Conservation (phyloP, 495 filamentous ascomycete genomes). For the Lepraria neglecta region DNA sequence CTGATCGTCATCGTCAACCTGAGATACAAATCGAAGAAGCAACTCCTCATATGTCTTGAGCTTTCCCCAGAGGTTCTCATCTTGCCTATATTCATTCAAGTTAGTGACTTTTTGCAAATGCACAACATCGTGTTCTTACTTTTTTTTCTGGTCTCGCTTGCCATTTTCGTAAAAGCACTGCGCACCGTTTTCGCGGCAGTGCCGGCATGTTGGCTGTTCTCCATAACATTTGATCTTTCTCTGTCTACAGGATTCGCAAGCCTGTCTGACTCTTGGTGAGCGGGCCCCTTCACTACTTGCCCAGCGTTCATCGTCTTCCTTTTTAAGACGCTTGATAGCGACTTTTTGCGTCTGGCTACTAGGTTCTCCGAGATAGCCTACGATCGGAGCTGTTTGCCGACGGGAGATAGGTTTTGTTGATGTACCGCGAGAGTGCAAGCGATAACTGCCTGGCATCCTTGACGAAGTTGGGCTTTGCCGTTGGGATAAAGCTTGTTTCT, state of each 20-base stretch:
- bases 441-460: neutral
- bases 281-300: neutral
- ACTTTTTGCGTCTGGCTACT: conserved; percentile 7
- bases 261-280: conserved; percentile 34
- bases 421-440: neutral
- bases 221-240: conserved; percentile 57
- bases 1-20: conserved; percentile 33
- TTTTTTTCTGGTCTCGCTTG: conserved; percentile 52
- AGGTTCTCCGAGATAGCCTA: neutral
- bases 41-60: conserved; percentile 43
- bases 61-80: conserved; percentile 46
- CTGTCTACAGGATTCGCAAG: conserved; percentile 45
- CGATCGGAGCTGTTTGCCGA: neutral
- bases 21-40: conserved; percentile 21
- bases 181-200: conserved; percentile 47
- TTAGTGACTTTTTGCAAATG: conserved; percentile 2
- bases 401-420: neutral
- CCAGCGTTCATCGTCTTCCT: conserved; percentile 5
- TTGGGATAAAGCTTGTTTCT: neutral
- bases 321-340: conserved; percentile 16
- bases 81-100: conserved; percentile 31
- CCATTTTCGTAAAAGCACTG: conserved; percentile 51
- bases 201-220: conserved; percentile 48
- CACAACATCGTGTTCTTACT: conserved; percentile 32
- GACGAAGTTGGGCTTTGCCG: neutral